Percentiles rank a stretch among this genome's conserved stretches.
These are phyloP conservation scores for Globisporangium iwayamae DNA, from an alignment of 352 stramenopile genomes.

Conservation along the genomic window DNA sequence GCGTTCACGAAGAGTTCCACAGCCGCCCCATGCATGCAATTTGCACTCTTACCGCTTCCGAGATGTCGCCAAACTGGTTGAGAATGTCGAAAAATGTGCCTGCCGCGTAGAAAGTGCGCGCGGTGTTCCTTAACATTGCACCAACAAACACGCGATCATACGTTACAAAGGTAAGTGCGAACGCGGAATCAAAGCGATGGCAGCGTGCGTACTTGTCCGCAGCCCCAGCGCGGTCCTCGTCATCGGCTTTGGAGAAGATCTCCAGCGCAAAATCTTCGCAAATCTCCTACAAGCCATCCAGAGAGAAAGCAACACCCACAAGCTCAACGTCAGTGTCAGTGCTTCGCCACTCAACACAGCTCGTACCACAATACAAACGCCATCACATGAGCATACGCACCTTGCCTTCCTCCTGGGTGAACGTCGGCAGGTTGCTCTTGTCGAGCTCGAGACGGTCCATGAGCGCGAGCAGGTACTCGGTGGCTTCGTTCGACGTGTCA, in stretches of 20 bases:
- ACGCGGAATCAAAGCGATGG: neutral
- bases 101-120: constrained; percentile 95
- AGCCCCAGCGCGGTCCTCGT: constrained; percentile 88
- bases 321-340: neutral
- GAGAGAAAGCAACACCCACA: neutral
- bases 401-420: constrained; percentile 90
- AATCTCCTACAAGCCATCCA: constrained; percentile 48
- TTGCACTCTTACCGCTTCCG: constrained; percentile 54
- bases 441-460: constrained; percentile 91
- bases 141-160: neutral
- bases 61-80: constrained; percentile 91
- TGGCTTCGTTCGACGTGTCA: constrained; percentile 73
- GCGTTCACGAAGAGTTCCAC: neutral
- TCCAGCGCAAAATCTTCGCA: constrained; percentile 88
- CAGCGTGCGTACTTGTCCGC: constrained; percentile 77
- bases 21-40: neutral
- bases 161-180: neutral
- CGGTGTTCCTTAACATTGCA: constrained; percentile 73
- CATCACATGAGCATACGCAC: constrained; percentile 28
- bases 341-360: neutral
- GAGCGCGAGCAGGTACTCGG: constrained; percentile 86
- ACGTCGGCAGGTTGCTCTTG: constrained; percentile 87
- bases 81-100: constrained; percentile 96
- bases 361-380: neutral
- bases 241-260: constrained; percentile 94